phyloP scores from a whole-genome alignment of 768 basidiomycete species.

The Candolleomyces efflorescens region DNA sequence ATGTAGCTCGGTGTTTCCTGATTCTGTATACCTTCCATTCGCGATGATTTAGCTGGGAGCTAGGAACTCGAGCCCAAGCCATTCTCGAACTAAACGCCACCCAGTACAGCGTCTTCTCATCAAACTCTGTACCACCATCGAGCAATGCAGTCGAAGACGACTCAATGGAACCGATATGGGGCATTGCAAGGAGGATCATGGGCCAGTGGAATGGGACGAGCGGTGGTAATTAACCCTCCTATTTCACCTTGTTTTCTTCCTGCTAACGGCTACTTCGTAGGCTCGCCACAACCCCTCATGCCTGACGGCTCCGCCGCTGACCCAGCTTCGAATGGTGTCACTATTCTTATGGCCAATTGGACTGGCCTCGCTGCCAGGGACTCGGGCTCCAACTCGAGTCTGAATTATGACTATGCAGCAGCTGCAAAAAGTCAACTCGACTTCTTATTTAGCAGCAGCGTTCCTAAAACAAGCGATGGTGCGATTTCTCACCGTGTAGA shows the following conservation, averaged over 20 bases:
- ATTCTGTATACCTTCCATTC: neutral
- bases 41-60: constrained; percentile 42
- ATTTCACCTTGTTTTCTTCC: constrained; percentile 10
- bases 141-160: constrained; percentile 27
- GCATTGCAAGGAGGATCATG: constrained; percentile 51
- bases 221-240: neutral
- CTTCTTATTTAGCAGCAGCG: constrained; percentile 47
- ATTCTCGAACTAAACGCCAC: constrained; percentile 44
- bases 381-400: too few species aligned
- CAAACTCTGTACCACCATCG: constrained; percentile 30
- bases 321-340: constrained; percentile 73
- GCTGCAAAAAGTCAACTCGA: constrained; percentile 66
- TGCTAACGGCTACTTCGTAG: constrained; percentile 37
- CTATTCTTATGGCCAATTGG: constrained; percentile 57
- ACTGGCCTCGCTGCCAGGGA: constrained; percentile 33
- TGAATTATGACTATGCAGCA: constrained; percentile 40
- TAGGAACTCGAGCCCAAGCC: constrained; percentile 51
- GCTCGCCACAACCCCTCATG: constrained; percentile 53
- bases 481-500: constrained; percentile 75
- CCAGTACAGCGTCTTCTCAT: constrained; percentile 40
- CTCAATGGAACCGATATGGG: constrained; percentile 49
- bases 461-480: constrained; percentile 65
- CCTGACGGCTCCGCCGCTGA: constrained; percentile 64
- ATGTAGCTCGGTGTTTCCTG: neutral
- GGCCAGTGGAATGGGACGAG: constrained; percentile 26